Evolutionary conservation across 345 rosid genomes (phyloP), one percentile per base, ranked within the genome.

Genomic region (Euphorbia peplus): DNA sequence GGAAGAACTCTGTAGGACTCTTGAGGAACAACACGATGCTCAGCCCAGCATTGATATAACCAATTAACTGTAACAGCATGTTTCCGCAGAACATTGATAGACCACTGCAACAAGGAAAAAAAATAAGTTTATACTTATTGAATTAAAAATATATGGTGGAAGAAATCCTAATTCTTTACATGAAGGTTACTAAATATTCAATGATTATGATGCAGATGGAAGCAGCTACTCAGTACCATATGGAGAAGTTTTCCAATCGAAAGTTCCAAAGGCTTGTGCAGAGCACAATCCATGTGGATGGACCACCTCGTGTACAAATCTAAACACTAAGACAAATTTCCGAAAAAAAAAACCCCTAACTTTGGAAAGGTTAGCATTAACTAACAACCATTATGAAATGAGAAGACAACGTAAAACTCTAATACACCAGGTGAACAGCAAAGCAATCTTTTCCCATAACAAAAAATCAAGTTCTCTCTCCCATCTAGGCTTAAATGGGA

Each of bases 11-110:
- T 86, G 82, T 79, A 87, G n/a, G 86, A 70, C 71, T 91, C 97
- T 71, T 84, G 96, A 66, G 98, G 89, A 75, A 93, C 97, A 76
- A 91, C 83, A 61, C 95, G 99, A 64, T 95, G 99, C 82, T 95
- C 99, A 70, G 30, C 85, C 90, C 93, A 89, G 73, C 99, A 95
- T 67, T 85, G 96, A 75, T 76, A 75, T 74, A 95, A 76, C 99
- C 99, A 95, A 69, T 82, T 82, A 63, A 87, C 64, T 68, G 93
- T 80, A 68, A 91, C 93, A 44, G 81, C 70, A 14, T 96, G 97
- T 83, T 91, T 89, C 90, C 86, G 91, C 75, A 84, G 85, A 66
- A 63, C 73, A 83, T 88, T 83, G 73, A 84, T 70, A 75, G 98
- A 93, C 98, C 97, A 91, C 97, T 91, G 91, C 87, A 79, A 47